Conservation (phyloP, 306 rosid species). For the Lathyrus sativus region DNA sequence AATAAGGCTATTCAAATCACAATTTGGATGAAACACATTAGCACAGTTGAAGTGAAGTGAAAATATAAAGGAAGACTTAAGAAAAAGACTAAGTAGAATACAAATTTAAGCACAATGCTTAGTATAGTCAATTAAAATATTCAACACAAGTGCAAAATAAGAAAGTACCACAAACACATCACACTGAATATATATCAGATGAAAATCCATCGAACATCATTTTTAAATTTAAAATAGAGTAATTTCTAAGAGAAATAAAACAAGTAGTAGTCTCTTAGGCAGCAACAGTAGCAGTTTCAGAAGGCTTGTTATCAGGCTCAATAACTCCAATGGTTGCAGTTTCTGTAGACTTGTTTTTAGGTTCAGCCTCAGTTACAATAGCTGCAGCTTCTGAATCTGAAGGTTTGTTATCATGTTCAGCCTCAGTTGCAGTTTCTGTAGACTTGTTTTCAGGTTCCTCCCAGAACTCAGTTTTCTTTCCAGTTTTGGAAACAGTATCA, state of each 20-base stretch:
- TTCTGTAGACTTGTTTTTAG: not conserved
- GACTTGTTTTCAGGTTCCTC: constrained; percentile 50
- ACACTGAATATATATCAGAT: too few relatives aligned
- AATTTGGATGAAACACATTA: too few relatives aligned
- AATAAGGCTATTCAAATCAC: too few relatives aligned
- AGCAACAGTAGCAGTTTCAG: constrained; percentile 52
- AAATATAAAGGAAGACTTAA: too few relatives aligned
- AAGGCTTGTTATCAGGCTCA: constrained; percentile 46
- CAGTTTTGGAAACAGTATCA: constrained; percentile 80
- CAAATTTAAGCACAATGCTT: too few relatives aligned
- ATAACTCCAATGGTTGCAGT: constrained; percentile 8
- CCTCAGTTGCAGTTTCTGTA: not conserved
- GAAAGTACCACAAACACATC: too few relatives aligned
- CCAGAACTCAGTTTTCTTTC: constrained; percentile 88
- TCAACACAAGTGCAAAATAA: too few relatives aligned
- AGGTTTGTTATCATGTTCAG: constrained; percentile 42
- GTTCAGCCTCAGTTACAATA: not conserved
- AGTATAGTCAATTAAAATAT: too few relatives aligned
- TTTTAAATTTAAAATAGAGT: not conserved
- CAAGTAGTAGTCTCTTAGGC: constrained; percentile 38
- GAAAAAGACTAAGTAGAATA: too few relatives aligned
- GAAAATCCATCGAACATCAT: not conserved
- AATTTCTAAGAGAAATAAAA: constrained; percentile 16
- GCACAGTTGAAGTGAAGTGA: too few relatives aligned
- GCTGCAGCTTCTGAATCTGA: not conserved